Conservation (phyloP, 345 rosid species). For the Populus nigra region DNA sequence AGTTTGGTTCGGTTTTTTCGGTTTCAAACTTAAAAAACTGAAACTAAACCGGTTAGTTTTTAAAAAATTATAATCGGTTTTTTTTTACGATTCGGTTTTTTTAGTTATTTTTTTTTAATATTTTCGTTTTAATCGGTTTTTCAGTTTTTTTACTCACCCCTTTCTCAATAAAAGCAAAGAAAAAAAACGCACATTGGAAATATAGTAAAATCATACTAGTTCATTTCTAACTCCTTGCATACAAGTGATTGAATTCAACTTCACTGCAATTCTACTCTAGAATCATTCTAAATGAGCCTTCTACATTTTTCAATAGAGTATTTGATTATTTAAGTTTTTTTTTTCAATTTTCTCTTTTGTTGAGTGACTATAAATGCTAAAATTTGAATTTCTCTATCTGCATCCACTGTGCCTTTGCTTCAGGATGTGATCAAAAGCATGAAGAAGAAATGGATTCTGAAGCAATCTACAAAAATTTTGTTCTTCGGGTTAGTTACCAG, state of each 20-base stretch:
- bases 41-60: no score
- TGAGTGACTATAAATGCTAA: background rate
- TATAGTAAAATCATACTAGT: background rate
- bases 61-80: no score
- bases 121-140: no score
- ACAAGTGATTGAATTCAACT: background rate
- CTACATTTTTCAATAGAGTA: background rate
- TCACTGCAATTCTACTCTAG: background rate
- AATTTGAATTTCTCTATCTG: background rate
- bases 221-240: background rate
- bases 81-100: no score
- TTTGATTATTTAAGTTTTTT: background rate
- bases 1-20: no score
- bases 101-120: no score
- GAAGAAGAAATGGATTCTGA: conserved; percentile 87
- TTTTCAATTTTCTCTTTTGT: background rate
- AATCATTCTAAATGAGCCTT: background rate
- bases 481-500: conserved; percentile 68
- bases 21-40: no score
- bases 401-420: background rate
- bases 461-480: conserved; percentile 71
- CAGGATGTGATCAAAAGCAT: conserved; percentile 95
- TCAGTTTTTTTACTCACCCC: no score
- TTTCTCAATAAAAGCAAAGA: background rate
- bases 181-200: background rate